Evolutionary conservation across 2,329 filamentous ascomycete species (phyloP).

Genomic region (Microcyclospora tardicrescens): DNA sequence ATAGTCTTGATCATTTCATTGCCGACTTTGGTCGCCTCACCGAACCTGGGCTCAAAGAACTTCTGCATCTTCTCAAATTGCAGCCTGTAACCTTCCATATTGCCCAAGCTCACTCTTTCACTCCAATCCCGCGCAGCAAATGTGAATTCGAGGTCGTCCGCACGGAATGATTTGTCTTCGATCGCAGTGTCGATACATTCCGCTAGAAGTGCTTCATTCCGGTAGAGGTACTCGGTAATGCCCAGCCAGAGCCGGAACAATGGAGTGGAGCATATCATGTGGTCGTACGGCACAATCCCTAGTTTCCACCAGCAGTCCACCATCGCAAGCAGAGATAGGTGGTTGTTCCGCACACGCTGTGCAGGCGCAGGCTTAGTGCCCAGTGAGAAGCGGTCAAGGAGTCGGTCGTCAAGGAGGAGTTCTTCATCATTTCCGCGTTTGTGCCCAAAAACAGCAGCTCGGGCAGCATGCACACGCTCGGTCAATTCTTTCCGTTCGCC

Average conservation of each 20-base stretch:
- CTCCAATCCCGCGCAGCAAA: conserved; percentile 95
- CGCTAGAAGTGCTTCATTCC: conserved; percentile 65
- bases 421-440: conserved; percentile 43
- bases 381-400: conserved; percentile 81
- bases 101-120: conserved; percentile 77
- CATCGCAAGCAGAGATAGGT: conserved; percentile 86
- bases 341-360: conserved; percentile 72
- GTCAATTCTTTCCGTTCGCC: conserved; percentile 66
- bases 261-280: conserved; percentile 98
- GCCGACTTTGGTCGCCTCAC: conserved; percentile 72
- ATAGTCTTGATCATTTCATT: conserved; percentile 98
- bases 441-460: conserved; percentile 51
- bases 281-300: conserved; percentile 90
- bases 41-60: conserved; percentile 85
- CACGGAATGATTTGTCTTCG: conserved; percentile 81
- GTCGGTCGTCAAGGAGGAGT: conserved; percentile 61
- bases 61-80: conserved; percentile 79
- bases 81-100: conserved; percentile 87
- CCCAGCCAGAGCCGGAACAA: conserved; percentile 93
- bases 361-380: conserved; percentile 54
- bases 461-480: conserved; percentile 63
- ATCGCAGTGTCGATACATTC: conserved; percentile 77
- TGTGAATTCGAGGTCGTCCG: conserved; percentile 92
- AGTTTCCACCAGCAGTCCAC: conserved; percentile 97
- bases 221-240: conserved; percentile 93